Evolutionary conservation across 345 rosid genomes (phyloP).

Genomic region (Acer negundo): DNA sequence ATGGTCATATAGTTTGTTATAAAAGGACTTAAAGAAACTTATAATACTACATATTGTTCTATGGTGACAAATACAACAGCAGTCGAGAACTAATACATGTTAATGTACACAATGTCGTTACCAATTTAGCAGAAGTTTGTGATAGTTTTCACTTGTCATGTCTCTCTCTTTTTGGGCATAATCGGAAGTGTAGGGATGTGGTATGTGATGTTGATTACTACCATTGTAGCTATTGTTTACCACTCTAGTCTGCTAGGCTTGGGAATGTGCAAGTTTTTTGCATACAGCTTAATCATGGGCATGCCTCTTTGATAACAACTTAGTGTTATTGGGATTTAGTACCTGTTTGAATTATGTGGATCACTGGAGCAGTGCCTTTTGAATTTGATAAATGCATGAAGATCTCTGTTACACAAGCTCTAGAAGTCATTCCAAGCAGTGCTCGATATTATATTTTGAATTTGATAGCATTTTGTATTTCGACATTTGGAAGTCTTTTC

Average conservation of each 20-base stretch:
- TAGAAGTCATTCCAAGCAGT: too few relatives aligned
- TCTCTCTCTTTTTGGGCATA: not conserved
- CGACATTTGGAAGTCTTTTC: not conserved
- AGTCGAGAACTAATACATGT: not conserved
- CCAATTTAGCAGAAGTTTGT: not conserved
- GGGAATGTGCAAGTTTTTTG: not conserved
- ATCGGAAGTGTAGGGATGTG: not conserved
- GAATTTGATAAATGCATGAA: constrained; percentile 1
- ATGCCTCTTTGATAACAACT: not conserved
- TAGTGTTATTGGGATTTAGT: not conserved
- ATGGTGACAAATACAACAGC: not conserved
- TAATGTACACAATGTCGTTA: not conserved
- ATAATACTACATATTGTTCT: not conserved
- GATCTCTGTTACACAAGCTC: not conserved
- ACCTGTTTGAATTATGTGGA: not conserved
- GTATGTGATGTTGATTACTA: not conserved
- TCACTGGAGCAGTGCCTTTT: not conserved
- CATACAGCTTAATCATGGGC: not conserved
- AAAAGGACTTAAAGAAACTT: not conserved
- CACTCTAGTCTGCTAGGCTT: not conserved
- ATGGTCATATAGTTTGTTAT: too few relatives aligned
- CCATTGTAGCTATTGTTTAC: not conserved
- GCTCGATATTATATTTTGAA: not conserved
- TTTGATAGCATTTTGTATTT: not conserved
- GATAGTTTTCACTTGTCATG: not conserved